Evolutionary conservation across 305 asterid species (phyloP).

Genomic region (Solanum hybrid): DNA sequence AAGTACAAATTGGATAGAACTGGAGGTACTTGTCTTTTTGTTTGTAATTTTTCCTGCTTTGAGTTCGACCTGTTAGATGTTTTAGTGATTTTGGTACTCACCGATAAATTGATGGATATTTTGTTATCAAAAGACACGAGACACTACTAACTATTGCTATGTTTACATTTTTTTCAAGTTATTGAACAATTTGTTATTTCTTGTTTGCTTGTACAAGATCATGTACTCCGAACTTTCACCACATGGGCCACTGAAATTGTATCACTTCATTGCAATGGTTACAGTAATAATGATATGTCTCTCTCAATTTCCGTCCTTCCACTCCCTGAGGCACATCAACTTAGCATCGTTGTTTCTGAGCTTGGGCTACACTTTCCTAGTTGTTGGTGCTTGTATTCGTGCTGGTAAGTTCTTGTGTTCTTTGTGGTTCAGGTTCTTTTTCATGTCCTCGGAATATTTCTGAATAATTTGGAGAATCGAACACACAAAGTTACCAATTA

Average conservation of each 20-base stretch:
- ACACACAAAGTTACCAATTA: neutral
- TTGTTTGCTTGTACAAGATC: slow-evolving; percentile 38
- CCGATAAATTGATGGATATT: neutral
- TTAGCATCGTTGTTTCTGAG: slow-evolving; percentile 67
- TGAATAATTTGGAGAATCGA: neutral
- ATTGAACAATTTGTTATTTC: slow-evolving; percentile 13
- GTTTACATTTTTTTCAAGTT: neutral
- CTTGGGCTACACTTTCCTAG: slow-evolving; percentile 73
- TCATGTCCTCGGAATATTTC: neutral
- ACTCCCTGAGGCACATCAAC: slow-evolving; percentile 87
- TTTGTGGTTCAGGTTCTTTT: neutral
- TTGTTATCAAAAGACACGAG: neutral
- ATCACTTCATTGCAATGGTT: slow-evolving; percentile 84
- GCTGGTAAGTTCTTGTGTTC: slow-evolving; percentile 38
- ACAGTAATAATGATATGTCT: slow-evolving; percentile 65
- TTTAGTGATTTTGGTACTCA: neutral
- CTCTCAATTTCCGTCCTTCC: slow-evolving; percentile 89
- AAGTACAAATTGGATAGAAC: neutral
- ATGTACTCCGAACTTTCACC: slow-evolving; percentile 72
- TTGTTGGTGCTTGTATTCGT: slow-evolving; percentile 77
- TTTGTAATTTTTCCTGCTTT: neutral
- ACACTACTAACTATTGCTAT: neutral
- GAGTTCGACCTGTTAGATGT: neutral
- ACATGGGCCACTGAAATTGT: slow-evolving; percentile 56
- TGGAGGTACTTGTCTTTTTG: neutral